phyloP scores from a whole-genome alignment of 169 alveolate species.

The Babesia gibsoni region DNA sequence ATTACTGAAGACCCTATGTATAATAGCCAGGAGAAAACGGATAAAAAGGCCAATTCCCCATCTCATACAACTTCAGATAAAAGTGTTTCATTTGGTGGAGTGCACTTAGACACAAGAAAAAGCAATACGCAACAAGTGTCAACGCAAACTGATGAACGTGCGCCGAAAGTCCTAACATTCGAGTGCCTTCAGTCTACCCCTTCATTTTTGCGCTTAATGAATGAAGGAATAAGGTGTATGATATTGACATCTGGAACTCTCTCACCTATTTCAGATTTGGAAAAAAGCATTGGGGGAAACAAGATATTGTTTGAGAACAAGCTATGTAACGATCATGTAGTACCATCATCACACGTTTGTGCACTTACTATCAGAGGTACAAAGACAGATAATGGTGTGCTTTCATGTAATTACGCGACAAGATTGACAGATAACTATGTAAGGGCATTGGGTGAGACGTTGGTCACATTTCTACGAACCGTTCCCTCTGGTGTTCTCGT shows the following conservation, averaged over 20 bases:
- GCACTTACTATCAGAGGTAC: slow-evolving; percentile 73
- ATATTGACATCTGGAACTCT: slow-evolving; percentile 94
- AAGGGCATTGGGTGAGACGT: slow-evolving; percentile 61
- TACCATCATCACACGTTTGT: slow-evolving; percentile 79
- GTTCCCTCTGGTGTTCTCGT: slow-evolving; percentile 85
- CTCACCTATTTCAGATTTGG: slow-evolving; percentile 88
- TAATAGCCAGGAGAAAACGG: not conserved
- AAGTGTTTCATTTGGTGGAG: too few species aligned
- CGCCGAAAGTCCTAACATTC: slow-evolving; percentile 48
- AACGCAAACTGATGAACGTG: not conserved
- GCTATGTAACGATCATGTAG: slow-evolving; percentile 91
- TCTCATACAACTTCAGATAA: slow-evolving; percentile 30
- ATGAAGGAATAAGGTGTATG: slow-evolving; percentile 78
- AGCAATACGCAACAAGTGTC: not conserved
- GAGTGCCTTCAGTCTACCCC: slow-evolving; percentile 62
- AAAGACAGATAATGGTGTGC: slow-evolving; percentile 17
- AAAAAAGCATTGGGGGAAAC: slow-evolving; percentile 82
- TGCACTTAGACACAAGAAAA: too few species aligned
- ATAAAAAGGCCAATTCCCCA: not conserved
- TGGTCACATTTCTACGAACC: slow-evolving; percentile 76
- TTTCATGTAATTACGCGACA: slow-evolving; percentile 79
- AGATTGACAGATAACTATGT: slow-evolving; percentile 68
- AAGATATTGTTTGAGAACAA: slow-evolving; percentile 81
- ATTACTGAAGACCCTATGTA: slow-evolving; percentile 48
- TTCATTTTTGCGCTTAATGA: slow-evolving; percentile 51